Percentiles rank a stretch among this genome's conserved stretches.
Conservation (phyloP, 2,329 filamentous ascomycete species). For the Diaporthe vaccinii region DNA sequence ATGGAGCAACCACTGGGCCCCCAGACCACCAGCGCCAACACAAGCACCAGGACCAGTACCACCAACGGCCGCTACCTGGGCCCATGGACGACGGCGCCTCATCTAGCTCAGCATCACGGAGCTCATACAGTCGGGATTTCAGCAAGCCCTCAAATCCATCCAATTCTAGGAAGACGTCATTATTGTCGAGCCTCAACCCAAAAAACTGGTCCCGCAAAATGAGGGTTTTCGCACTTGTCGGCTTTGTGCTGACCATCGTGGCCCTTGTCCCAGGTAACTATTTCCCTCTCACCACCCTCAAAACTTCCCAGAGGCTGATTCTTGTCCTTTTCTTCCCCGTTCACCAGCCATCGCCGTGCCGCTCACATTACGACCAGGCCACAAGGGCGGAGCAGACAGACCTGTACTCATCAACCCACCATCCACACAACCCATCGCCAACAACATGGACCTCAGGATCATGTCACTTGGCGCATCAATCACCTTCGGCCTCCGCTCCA, state of each 20-base stretch:
- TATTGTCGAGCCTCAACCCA: slow-evolving; percentile 27
- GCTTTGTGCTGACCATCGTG: slow-evolving; percentile 22
- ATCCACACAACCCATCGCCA: slow-evolving; percentile 38
- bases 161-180: not conserved
- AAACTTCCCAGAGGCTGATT: not conserved
- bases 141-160: not conserved
- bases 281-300: not conserved
- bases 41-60: not conserved
- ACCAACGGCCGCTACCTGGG: not conserved
- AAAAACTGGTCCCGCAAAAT: slow-evolving; percentile 37
- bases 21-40: not conserved
- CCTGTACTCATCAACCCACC: slow-evolving; percentile 25
- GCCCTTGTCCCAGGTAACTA: slow-evolving; percentile 36
- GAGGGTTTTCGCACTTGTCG: slow-evolving; percentile 31
- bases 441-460: slow-evolving; percentile 53
- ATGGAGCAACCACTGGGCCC: not conserved
- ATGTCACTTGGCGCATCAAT: slow-evolving; percentile 61
- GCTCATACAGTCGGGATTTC: slow-evolving; percentile 21
- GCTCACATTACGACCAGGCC: not conserved
- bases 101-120: slow-evolving; percentile 8
- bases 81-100: slow-evolving; percentile 12
- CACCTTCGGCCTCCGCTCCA: slow-evolving; percentile 53
- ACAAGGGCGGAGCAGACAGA: not conserved
- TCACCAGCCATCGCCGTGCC: slow-evolving; percentile 38
- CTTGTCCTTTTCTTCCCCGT: not conserved